These are phyloP conservation scores for Boletus rubroflammeus DNA, from an alignment of 768 basidiomycete genomes.

Conservation along the genomic window DNA sequence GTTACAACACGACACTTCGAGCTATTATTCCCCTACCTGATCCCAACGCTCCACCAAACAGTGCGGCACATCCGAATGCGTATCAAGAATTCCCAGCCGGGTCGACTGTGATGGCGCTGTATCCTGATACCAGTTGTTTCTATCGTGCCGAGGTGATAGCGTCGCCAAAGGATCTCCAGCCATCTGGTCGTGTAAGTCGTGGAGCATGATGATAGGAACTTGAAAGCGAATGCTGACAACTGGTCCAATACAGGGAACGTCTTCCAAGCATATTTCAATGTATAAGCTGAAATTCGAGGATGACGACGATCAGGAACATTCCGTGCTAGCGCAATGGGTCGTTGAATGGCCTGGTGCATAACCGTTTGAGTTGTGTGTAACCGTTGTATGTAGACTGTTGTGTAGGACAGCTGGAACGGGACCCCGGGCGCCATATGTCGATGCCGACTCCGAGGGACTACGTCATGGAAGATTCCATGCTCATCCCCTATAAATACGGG, in stretches of 20 bases:
- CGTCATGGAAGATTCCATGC: constrained; percentile 15
- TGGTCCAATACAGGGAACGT: constrained; percentile 22
- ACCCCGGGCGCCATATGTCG: constrained; percentile 13
- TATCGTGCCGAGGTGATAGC: constrained; percentile 81
- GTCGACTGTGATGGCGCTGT: constrained; percentile 80
- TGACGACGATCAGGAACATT: constrained; percentile 79
- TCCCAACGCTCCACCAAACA: constrained; percentile 52
- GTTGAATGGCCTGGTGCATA: constrained; percentile 68
- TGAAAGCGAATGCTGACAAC: constrained; percentile 6
- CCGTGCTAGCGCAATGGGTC: constrained; percentile 73
- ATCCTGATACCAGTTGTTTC: constrained; percentile 89
- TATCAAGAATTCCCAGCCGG: constrained; percentile 72
- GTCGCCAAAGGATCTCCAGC: constrained; percentile 49
- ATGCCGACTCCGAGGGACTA: constrained; percentile 7
- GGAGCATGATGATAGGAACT: neutral
- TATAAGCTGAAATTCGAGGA: constrained; percentile 89
- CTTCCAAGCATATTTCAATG: constrained; percentile 48
- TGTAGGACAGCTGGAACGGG: neutral
- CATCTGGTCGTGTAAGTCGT: constrained; percentile 36
- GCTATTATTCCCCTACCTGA: constrained; percentile 81
- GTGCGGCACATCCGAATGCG: constrained; percentile 59
- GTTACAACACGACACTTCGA: constrained; percentile 65
- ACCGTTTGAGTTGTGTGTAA: neutral
- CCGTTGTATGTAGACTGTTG: neutral
- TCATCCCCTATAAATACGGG: constrained; percentile 9